Percentiles rank a stretch among this genome's conserved stretches.
phyloP scores from a whole-genome alignment of 306 rosid species.

The Ormosia emarginata region DNA sequence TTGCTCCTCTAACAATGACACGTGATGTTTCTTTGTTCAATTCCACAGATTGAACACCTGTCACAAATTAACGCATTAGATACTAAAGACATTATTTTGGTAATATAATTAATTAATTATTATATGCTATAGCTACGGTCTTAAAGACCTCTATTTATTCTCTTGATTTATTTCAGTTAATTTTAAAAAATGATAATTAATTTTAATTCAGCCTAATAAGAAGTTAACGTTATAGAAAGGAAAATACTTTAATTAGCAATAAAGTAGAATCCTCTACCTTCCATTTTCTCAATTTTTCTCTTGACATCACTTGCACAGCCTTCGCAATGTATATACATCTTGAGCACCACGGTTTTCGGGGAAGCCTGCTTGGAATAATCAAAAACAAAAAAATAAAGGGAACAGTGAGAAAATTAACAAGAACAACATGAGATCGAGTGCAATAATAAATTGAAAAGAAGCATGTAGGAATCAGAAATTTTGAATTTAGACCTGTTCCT shows the following conservation, averaged over 20 bases:
- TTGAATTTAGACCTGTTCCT: slow-evolving; percentile 29
- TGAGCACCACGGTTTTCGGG: slow-evolving; percentile 52
- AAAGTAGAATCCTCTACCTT: slow-evolving; percentile 34
- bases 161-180: background rate
- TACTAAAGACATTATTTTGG: background rate
- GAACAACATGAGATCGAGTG: background rate
- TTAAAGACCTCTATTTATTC: background rate
- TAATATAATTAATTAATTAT: background rate
- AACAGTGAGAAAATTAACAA: background rate
- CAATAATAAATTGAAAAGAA: background rate
- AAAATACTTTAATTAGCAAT: background rate
- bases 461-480: background rate
- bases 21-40: slow-evolving; percentile 44
- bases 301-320: slow-evolving; percentile 67
- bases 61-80: background rate
- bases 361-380: slow-evolving; percentile 6
- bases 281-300: slow-evolving; percentile 44
- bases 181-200: background rate
- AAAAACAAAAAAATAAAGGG: background rate
- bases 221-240: background rate
- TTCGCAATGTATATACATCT: slow-evolving; percentile 63
- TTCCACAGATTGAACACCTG: slow-evolving; percentile 61
- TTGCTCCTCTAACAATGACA: slow-evolving; percentile 55
- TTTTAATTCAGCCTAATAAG: background rate
- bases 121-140: background rate